Conservation (phyloP, 1,284 basidiomycete species). For the Marasmius oreades region DNA sequence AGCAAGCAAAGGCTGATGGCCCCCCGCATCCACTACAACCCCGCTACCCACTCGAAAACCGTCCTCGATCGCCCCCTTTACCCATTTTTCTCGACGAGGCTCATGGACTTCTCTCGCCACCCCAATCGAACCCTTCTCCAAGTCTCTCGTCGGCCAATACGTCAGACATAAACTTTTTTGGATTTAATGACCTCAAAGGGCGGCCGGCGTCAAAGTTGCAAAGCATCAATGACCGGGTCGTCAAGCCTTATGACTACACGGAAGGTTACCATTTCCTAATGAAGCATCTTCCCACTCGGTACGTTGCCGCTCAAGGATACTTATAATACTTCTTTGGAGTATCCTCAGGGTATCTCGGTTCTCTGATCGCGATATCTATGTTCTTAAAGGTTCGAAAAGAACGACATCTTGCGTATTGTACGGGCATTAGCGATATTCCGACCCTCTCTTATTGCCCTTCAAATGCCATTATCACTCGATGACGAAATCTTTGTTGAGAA, state of each 20-base stretch:
- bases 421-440: conserved; percentile 92
- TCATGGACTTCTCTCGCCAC: conserved; percentile 37
- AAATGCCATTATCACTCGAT: conserved; percentile 91
- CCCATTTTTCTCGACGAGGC: conserved; percentile 33
- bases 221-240: conserved; percentile 73
- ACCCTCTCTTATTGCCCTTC: conserved; percentile 92
- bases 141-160: conserved; percentile 26
- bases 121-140: conserved; percentile 37
- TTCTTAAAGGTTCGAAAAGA: conserved; percentile 83
- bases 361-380: conserved; percentile 11
- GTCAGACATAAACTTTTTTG: conserved; percentile 24
- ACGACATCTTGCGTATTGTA: conserved; percentile 91
- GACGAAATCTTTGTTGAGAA: conserved; percentile 96
- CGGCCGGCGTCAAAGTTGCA: conserved; percentile 41
- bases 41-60: conserved; percentile 44
- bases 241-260: conserved; percentile 87
- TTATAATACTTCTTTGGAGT: background rate
- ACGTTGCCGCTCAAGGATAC: conserved; percentile 28
- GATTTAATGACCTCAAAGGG: conserved; percentile 19
- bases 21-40: conserved; percentile 42
- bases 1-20: conserved; percentile 23
- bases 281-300: conserved; percentile 86
- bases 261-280: conserved; percentile 94
- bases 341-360: background rate
- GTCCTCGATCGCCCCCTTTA: conserved; percentile 37